A percentile compares a stretch with the other conserved stretches of the same genome.
phyloP scores from a whole-genome alignment of 352 stramenopile genomes.

The Phytophthora quininea region DNA sequence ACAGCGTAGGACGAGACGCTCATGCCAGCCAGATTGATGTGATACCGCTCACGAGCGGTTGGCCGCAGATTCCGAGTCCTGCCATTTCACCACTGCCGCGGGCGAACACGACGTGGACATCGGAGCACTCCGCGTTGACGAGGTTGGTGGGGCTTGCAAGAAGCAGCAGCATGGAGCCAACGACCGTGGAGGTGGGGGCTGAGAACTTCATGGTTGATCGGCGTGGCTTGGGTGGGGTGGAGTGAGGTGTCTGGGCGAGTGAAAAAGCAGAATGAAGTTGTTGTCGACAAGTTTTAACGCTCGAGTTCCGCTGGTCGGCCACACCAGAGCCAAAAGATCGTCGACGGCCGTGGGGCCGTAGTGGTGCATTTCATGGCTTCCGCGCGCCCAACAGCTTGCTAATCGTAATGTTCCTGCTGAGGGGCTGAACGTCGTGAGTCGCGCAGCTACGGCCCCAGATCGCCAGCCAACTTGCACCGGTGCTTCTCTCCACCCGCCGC shows the following conservation, averaged over 20 bases:
- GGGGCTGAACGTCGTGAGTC: background rate
- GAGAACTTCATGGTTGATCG: constrained; percentile 8
- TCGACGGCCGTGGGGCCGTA: background rate
- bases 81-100: constrained; percentile 31
- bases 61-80: constrained; percentile 30
- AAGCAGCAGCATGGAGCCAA: constrained; percentile 3
- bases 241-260: background rate
- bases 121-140: constrained; percentile 18
- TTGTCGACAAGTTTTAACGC: background rate
- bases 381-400: background rate
- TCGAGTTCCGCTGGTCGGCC: too few species aligned
- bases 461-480: background rate
- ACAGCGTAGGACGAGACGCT: constrained; percentile 41
- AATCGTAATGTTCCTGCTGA: background rate
- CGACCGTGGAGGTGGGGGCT: constrained; percentile 1
- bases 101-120: constrained; percentile 33
- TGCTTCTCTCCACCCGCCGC: background rate
- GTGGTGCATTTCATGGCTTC: background rate
- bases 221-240: background rate
- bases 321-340: too few species aligned
- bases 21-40: constrained; percentile 26
- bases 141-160: constrained; percentile 3
- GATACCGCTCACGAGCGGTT: constrained; percentile 35
- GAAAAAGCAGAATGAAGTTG: constrained; percentile 3
- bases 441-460: background rate